These are phyloP conservation scores for Chlamydomonas applanata DNA, from an alignment of 139 green algal species.

Conservation along the genomic window DNA sequence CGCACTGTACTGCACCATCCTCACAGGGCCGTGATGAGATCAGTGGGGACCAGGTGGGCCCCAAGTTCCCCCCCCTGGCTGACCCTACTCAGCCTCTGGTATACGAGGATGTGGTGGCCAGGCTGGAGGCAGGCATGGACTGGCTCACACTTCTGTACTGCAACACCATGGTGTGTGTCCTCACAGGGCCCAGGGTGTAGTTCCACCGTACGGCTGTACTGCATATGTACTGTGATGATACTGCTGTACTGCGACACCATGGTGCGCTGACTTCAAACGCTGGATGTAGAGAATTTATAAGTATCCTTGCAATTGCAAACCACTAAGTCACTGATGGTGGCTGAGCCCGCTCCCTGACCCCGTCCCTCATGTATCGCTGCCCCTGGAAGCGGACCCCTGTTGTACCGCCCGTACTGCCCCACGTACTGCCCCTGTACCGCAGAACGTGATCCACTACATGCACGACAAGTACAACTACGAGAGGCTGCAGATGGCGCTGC, in stretches of 20 bases:
- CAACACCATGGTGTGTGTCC: constrained; percentile 64
- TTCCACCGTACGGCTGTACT: neutral
- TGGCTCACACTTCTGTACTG: constrained; percentile 70
- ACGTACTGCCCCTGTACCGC: neutral
- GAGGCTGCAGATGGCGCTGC: constrained; percentile 66
- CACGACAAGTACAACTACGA: constrained; percentile 82
- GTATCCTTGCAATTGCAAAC: too few species aligned
- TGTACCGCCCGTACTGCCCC: neutral
- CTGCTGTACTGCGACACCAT: neutral
- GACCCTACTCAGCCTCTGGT: constrained; percentile 46
- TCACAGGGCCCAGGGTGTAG: neutral
- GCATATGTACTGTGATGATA: too few species aligned
- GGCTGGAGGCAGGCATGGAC: constrained; percentile 64
- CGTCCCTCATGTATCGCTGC: too few species aligned
- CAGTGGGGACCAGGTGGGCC: constrained; percentile 58
- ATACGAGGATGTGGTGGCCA: constrained; percentile 57
- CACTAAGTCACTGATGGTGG: too few species aligned
- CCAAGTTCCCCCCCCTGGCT: constrained; percentile 47
- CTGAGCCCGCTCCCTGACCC: too few species aligned
- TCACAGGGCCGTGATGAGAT: constrained; percentile 63
- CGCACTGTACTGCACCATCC: too few species aligned
- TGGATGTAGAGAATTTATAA: too few species aligned
- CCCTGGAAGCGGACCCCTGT: too few species aligned
- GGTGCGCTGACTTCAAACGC: too few species aligned
- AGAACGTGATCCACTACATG: constrained; percentile 70